phyloP scores from a whole-genome alignment of 179 eudicot species.

The Silene vulgaris region DNA sequence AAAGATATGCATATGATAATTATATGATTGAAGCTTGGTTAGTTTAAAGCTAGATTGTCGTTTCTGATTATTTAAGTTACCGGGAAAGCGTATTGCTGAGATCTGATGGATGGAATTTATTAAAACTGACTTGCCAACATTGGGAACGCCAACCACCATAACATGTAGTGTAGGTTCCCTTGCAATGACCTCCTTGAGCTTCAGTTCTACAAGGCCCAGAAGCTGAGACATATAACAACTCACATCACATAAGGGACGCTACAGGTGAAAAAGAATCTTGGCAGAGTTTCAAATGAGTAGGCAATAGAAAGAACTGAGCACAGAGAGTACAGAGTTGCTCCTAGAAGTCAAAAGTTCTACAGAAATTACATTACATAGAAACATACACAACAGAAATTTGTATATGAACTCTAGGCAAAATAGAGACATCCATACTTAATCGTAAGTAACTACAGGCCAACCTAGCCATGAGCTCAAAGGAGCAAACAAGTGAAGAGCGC shows the following conservation, averaged over 20 bases:
- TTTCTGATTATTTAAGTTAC: constrained; percentile 30
- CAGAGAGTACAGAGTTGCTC: not conserved
- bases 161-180: constrained; percentile 88
- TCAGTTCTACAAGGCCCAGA: constrained; percentile 77
- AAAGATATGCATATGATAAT: constrained; percentile 22
- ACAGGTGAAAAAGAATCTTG: not conserved
- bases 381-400: not conserved
- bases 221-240: constrained; percentile 41
- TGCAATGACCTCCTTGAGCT: constrained; percentile 72
- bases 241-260: constrained; percentile 23
- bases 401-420: not conserved
- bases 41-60: not conserved
- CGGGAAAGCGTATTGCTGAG: constrained; percentile 71
- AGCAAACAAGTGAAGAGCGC: not conserved
- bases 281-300: constrained; percentile 3
- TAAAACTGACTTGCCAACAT: constrained; percentile 92
- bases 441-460: not conserved
- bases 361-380: not conserved
- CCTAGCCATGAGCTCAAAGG: not conserved
- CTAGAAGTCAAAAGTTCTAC: not conserved
- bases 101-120: constrained; percentile 80
- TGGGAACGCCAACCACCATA: constrained; percentile 98
- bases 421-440: not conserved
- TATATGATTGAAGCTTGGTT: constrained; percentile 7
- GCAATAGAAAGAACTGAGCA: constrained; percentile 1